Percentiles rank a stretch among this genome's conserved stretches.
Conservation (phyloP, 192 early-diverging fungal genomes). For the Pilaira anomala region DNA sequence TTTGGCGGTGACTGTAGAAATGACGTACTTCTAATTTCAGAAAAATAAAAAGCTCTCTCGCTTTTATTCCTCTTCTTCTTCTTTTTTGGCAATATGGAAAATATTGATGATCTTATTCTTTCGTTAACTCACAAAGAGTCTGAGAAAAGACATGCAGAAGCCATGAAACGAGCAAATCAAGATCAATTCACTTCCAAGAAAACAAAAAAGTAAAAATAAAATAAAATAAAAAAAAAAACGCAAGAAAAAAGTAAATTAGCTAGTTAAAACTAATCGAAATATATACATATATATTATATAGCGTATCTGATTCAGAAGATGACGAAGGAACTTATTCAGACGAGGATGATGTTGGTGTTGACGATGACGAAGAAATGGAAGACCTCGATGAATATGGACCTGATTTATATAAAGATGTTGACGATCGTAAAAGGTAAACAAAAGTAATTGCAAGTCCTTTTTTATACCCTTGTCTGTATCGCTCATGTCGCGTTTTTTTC, state of each 20-base stretch:
- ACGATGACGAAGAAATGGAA: conserved; percentile 54
- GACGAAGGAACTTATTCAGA: conserved; percentile 36
- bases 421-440: conserved; percentile 49
- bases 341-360: conserved; percentile 42
- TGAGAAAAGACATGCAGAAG: conserved; percentile 4
- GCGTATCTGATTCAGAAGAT: conserved; percentile 39
- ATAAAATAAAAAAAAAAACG: conserved; percentile 3
- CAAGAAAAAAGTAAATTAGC: background rate
- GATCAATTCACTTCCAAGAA: conserved; percentile 2
- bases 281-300: conserved; percentile 1
- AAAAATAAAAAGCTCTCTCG: too few species aligned
- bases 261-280: background rate
- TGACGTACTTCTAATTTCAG: too few species aligned
- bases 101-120: conserved; percentile 34
- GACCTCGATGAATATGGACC: conserved; percentile 69
- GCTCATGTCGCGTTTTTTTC: too few species aligned
- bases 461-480: too few species aligned
- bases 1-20: too few species aligned
- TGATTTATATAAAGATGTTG: conserved; percentile 70
- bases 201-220: conserved; percentile 12
- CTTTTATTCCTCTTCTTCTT: background rate
- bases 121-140: conserved; percentile 20
- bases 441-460: background rate
- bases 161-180: background rate
- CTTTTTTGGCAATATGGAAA: conserved; percentile 19